Conservation (phyloP, 495 filamentous ascomycete genomes). For the Aspergillus panamensis region DNA sequence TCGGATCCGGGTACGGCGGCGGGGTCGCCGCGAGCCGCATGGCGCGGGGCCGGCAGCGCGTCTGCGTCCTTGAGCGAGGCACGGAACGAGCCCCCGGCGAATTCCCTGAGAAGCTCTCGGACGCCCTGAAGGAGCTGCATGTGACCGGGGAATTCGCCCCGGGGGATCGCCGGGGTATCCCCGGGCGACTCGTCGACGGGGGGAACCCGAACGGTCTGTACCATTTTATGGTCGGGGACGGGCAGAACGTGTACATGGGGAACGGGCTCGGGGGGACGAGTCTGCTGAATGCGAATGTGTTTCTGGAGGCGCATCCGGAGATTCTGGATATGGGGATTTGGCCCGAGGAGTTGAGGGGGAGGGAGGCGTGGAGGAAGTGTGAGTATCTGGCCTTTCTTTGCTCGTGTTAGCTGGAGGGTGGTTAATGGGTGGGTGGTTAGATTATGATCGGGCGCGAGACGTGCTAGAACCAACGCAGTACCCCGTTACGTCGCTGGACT, state of each 20-base stretch:
- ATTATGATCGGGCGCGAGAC: not conserved
- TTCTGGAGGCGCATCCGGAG: not conserved
- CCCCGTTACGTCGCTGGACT: not conserved
- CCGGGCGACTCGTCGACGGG: not conserved
- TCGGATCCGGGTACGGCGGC: conserved; percentile 4
- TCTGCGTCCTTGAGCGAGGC: conserved; percentile 1
- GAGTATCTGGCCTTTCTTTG: not conserved
- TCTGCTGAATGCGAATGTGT: conserved; percentile 6
- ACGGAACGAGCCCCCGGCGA: not conserved
- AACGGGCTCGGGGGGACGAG: conserved; percentile 4
- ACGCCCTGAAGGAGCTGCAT: conserved; percentile 2
- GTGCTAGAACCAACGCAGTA: not conserved
- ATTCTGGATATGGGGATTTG: conserved; percentile 1
- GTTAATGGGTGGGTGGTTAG: not conserved
- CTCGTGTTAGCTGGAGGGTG: not conserved
- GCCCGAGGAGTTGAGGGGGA: not conserved
- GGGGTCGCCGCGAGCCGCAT: conserved; percentile 4
- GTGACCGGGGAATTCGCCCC: not conserved
- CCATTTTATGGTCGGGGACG: conserved; percentile 1
- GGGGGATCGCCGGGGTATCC: not conserved
- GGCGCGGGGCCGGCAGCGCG: conserved; percentile 2
- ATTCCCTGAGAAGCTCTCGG: conserved; percentile 3
- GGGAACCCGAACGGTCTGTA: conserved; percentile 4
- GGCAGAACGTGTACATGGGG: conserved; percentile 9
- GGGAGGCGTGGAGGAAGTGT: conserved; percentile 1